Evolutionary conservation across 2,329 filamentous ascomycete genomes (phyloP).

Genomic region (Trichophyton verrucosum): DNA sequence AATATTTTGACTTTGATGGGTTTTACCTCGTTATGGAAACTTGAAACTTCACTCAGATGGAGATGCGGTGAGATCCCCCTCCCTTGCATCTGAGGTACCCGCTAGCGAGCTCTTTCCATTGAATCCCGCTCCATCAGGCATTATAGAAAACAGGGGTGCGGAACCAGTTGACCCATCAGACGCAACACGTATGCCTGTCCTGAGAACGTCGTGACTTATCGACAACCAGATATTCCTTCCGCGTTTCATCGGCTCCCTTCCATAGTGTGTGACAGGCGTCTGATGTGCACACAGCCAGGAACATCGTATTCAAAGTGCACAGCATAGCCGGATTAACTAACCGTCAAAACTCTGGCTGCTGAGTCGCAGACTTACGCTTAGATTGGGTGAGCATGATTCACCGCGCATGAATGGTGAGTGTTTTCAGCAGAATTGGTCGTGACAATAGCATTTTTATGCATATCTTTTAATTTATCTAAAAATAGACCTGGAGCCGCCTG

Average conservation of each 20-base stretch:
- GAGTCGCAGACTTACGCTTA: no score
- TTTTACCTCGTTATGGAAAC: not conserved
- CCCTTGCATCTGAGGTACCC: not conserved
- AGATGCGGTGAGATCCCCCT: not conserved
- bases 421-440: not conserved
- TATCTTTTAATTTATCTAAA: not conserved
- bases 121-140: not conserved
- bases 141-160: not conserved
- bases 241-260: slow-evolving; percentile 2
- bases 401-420: not conserved
- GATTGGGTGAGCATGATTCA: not conserved
- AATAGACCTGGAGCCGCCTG: not conserved
- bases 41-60: not conserved
- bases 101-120: not conserved
- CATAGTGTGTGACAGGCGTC: not conserved
- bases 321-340: not conserved
- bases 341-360: not conserved
- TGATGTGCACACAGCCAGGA: not conserved
- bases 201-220: not conserved
- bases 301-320: not conserved
- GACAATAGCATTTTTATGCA: slow-evolving; percentile 1
- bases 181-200: not conserved
- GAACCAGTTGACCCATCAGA: not conserved
- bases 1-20: not conserved
- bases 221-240: not conserved